Evolutionary conservation across 2,329 filamentous ascomycete species (phyloP), one percentile per base, ranked within the genome.

Genomic region (Zymoseptoria passerinii): DNA sequence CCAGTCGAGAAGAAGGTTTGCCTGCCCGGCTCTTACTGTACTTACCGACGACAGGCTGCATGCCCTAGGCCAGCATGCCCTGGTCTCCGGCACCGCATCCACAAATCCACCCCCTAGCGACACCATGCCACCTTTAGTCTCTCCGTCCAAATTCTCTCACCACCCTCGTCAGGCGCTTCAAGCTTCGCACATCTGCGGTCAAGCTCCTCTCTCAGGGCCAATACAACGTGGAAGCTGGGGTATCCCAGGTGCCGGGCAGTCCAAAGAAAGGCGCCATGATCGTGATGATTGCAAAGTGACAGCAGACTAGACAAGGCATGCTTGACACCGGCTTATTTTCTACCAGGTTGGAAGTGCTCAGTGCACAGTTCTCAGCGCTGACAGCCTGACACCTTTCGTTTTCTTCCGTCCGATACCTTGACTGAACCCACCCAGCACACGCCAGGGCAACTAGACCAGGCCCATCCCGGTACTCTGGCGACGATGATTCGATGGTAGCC

Each of bases 401-500:
- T 44, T 44, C 35, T 44, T 44, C 13, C 35, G 35, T 44, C 16
- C 35, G 13, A 16, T 44, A 16, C 35, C 35, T 44, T 44, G 35
- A 44, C 35, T 44, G 35, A 44, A 44, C n/a, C 35, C 35, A 44
- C 35, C 35, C 13, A 44, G 35, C 35, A 13, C 35, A 44, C 35
- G 35, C 35, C 35, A 44, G 35, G 35, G n/a, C 35, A 16, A n/a
- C 35, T 44, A 44, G 35, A 44, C 35, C 35, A 44, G 35, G 35
- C 35, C n/a, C 35, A 44, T 44, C 35, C 35, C 35, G 7, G 35
- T 44, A 44, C 35, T 44, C 35, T n/a, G 35, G 35, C 35, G n/a
- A 44, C 58, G 57, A 65, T 65, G 63, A 61, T 63, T 63, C 63
- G 63, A 65, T 55, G 54, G 60, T 59, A 63, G 63, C 61, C 63